Evolutionary conservation across 78 protist species (phyloP).

Genomic region (Trichosphaerium sp.): DNA sequence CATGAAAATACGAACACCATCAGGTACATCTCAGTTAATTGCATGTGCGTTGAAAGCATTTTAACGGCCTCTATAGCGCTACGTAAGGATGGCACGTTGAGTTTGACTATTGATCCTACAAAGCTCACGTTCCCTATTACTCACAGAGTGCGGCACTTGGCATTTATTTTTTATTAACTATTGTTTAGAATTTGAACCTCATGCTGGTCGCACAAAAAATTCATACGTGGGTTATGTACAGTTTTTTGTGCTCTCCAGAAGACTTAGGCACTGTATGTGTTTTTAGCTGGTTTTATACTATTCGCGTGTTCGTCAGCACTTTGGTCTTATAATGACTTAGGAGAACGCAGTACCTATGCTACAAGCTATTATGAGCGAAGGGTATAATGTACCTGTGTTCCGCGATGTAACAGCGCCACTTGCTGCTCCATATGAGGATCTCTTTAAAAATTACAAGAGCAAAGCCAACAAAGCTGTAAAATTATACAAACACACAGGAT

Average conservation of each 20-base stretch:
- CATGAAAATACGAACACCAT: no score
- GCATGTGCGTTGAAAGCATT: no score
- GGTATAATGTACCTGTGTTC: not conserved
- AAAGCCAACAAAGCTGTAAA: constrained; percentile 36
- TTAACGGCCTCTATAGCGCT: no score
- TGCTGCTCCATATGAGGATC: constrained; percentile 11
- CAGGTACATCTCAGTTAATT: no score
- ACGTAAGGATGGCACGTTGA: no score
- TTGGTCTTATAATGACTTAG: not conserved
- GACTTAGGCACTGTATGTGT: not conserved
- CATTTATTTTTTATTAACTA: no score
- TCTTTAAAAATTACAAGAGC: constrained; percentile 35
- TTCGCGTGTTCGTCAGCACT: not conserved
- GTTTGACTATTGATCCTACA: no score
- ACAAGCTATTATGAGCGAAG: not conserved
- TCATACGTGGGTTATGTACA: constrained; percentile 39
- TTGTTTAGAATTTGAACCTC: no score
- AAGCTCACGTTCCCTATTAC: no score
- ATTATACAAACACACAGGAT: constrained; percentile 32
- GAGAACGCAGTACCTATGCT: not conserved
- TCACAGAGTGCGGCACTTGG: no score
- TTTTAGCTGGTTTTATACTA: constrained; percentile 2
- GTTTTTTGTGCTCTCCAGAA: constrained; percentile 21
- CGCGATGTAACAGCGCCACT: not conserved
- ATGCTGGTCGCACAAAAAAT: constrained; percentile 19